Evolutionary conservation across 345 rosid genomes (phyloP), one percentile per base, ranked within the genome.

Genomic region (Pelargonium nanum): DNA sequence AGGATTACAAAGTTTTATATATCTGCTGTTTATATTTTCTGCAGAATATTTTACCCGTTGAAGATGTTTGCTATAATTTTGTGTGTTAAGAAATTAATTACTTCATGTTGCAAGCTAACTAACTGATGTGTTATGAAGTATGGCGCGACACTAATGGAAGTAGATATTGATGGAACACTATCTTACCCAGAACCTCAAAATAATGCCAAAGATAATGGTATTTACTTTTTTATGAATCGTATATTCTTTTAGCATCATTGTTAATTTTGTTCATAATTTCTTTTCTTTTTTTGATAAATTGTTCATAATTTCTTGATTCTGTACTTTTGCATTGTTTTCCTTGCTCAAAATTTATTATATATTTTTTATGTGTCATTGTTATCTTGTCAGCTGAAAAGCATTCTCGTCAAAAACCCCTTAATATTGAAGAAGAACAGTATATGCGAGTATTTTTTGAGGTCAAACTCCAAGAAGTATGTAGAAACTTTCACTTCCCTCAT

Each of bases 391-490:
- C 81, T 64, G 95, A 89, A 65, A 87, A 87, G 77, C 86, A 82
- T 74, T 83, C 92, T 60, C 84, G 86, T 62, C 75, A 88, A 55
- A 93, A 93, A 69, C 74, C 97, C 58, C 80, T 89, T 62, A 87
- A 66, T 66, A 70, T 85, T 69, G 97, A 89, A 68, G 99, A 93
- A 73, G 99, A 93, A 66, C 82, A 82, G 58, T 87, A 76, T 61
- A 85, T 93, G 97, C 81, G 97, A 59, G 88, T 82, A 19, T 89
- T 82, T 75, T 93, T 84, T 70, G 97, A 93, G 70, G 83, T 69
- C 63, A 93, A 93, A 72, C 88, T 93, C 68, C 83, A 91, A 69
- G 99, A 89, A 84, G 99, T 93, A 6, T 93, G 99, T 59, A 83
- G 88, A 67, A 97, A 97, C 57, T 93, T 93, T 68, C 84, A 80